Conservation (phyloP, 2,329 filamentous ascomycete species). For the Monilinia polystroma region DNA sequence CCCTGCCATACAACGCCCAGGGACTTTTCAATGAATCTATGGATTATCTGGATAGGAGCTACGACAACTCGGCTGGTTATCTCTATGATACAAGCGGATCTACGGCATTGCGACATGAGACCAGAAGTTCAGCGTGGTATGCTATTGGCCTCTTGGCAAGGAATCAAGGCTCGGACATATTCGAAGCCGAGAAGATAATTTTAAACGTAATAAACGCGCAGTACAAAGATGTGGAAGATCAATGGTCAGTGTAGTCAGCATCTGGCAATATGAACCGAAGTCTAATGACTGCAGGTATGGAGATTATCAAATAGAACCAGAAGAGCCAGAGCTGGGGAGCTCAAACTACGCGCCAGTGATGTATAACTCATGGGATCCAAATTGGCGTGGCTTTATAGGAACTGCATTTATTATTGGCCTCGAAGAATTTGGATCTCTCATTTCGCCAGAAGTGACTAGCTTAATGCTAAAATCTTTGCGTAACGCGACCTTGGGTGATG, state of each 20-base stretch:
- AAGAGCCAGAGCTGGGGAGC: conserved; percentile 58
- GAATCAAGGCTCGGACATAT: conserved; percentile 50
- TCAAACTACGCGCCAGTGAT: conserved; percentile 50
- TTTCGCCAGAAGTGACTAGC: conserved; percentile 42
- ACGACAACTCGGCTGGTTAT: conserved; percentile 53
- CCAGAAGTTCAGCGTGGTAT: conserved; percentile 58
- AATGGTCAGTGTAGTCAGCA: conserved; percentile 49
- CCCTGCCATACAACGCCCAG: conserved; percentile 39
- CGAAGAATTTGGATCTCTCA: conserved; percentile 50
- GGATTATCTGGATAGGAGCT: conserved; percentile 55
- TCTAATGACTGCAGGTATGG: conserved; percentile 37
- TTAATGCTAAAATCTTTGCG: conserved; percentile 53
- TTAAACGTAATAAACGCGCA: conserved; percentile 53
- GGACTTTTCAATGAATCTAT: conserved; percentile 51
- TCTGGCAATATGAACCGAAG: neutral
- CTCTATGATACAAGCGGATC: conserved; percentile 50
- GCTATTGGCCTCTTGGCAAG: conserved; percentile 56
- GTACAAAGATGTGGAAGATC: conserved; percentile 50
- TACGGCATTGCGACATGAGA: conserved; percentile 48
- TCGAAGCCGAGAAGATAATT: conserved; percentile 54
- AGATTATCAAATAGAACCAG: conserved; percentile 54
- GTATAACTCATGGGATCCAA: conserved; percentile 61
- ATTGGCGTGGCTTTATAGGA: conserved; percentile 63
- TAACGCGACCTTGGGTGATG: conserved; percentile 57
- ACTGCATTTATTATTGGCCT: conserved; percentile 57